Evolutionary conservation across 2,329 filamentous ascomycete genomes (phyloP).

Genomic region (Aspergillus sp.): DNA sequence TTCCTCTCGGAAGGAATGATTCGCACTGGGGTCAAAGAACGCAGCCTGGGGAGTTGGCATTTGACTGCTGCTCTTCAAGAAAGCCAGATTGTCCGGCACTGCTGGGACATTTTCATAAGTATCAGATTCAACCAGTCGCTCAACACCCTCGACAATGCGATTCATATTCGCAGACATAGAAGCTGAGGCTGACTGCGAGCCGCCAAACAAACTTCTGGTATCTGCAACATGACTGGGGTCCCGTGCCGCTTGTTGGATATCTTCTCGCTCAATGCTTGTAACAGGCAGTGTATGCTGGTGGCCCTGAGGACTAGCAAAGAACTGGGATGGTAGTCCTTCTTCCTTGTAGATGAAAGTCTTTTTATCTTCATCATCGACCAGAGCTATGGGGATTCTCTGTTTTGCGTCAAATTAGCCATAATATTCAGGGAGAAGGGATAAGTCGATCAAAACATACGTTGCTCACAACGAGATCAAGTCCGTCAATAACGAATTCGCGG

Average conservation of each 20-base stretch:
- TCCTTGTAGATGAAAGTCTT: constrained; percentile 51
- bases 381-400: constrained; percentile 44
- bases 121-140: constrained; percentile 36
- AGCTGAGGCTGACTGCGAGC: constrained; percentile 45
- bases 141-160: constrained; percentile 35
- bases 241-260: constrained; percentile 25
- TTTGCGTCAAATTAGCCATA: constrained; percentile 14
- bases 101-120: constrained; percentile 31
- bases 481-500: constrained; percentile 59
- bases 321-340: constrained; percentile 47
- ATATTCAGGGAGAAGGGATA: not conserved
- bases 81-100: constrained; percentile 21
- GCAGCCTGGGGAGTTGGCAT: constrained; percentile 20
- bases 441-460: constrained; percentile 25
- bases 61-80: constrained; percentile 16
- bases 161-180: constrained; percentile 39
- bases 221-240: constrained; percentile 21
- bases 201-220: constrained; percentile 27
- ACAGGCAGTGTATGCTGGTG: constrained; percentile 38
- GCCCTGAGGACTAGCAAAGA: constrained; percentile 41
- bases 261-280: constrained; percentile 37
- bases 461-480: constrained; percentile 52
- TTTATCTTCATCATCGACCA: constrained; percentile 41
- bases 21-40: constrained; percentile 16
- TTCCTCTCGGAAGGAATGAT: constrained; percentile 17